phyloP scores from a whole-genome alignment of 2,329 filamentous ascomycete genomes.

The Emergomyces orientalis region DNA sequence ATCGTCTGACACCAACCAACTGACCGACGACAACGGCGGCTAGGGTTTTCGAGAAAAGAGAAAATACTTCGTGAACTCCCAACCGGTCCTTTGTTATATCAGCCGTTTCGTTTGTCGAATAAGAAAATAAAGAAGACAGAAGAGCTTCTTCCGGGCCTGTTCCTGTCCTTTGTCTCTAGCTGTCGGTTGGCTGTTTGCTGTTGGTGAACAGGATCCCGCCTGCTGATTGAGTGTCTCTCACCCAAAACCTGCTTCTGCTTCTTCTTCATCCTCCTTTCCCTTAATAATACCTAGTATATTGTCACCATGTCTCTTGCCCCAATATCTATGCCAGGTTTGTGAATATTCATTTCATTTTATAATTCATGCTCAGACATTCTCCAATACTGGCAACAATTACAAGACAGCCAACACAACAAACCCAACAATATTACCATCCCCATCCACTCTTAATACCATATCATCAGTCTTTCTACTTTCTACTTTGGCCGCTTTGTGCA shows the following conservation, averaged over 20 bases:
- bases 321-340: slow-evolving; percentile 21
- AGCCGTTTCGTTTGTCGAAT: not conserved
- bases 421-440: not conserved
- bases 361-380: slow-evolving; percentile 1
- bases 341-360: slow-evolving; percentile 11
- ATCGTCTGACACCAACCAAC: not conserved
- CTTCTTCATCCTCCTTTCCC: not conserved
- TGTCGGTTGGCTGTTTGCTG: not conserved
- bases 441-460: slow-evolving; percentile 5
- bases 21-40: not conserved
- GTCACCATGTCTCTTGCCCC: slow-evolving; percentile 20
- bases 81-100: not conserved
- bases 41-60: not conserved
- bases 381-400: slow-evolving; percentile 1
- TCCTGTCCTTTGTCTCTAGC: not conserved
- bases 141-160: not conserved
- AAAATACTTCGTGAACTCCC: not conserved
- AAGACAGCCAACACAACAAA: not conserved
- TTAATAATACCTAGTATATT: not conserved
- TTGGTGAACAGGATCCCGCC: not conserved
- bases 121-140: not conserved
- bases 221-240: not conserved
- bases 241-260: not conserved
- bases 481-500: not conserved
- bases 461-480: not conserved